Percentiles rank a stretch among this genome's conserved stretches.
Evolutionary conservation across 2,329 filamentous ascomycete species (phyloP).

Genomic region (Hawksworthiomyces lignivorus): DNA sequence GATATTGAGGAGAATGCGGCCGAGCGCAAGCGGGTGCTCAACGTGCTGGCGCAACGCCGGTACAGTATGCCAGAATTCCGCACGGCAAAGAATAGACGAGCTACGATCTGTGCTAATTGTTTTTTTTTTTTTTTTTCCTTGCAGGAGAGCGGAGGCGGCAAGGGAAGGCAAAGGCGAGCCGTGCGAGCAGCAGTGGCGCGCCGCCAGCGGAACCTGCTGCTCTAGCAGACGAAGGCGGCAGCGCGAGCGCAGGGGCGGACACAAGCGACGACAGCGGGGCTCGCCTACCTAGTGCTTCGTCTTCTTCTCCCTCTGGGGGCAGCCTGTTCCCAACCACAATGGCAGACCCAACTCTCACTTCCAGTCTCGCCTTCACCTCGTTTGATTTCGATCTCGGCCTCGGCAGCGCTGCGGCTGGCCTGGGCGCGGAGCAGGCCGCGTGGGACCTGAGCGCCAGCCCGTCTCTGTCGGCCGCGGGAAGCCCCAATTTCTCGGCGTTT

Average conservation of each 20-base stretch:
- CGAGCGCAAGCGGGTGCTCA: slow-evolving; percentile 46
- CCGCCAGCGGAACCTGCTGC: too few species aligned
- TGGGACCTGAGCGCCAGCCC: slow-evolving; percentile 1
- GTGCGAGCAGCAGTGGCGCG: neutral
- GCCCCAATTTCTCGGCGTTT: too few species aligned
- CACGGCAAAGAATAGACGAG: too few species aligned
- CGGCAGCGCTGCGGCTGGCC: neutral
- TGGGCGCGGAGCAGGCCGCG: neutral
- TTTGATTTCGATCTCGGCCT: slow-evolving; percentile 5
- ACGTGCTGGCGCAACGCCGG: slow-evolving; percentile 46
- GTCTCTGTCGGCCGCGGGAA: too few species aligned
- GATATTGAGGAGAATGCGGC: slow-evolving; percentile 42
- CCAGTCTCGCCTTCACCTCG: neutral
- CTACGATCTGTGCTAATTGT: too few species aligned
- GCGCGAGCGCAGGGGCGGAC: too few species aligned
- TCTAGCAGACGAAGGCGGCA: too few species aligned
- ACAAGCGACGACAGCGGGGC: too few species aligned
- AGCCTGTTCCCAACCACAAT: neutral
- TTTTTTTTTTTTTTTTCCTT: too few species aligned
- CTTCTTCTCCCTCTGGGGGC: too few species aligned
- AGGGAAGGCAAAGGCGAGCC: neutral
- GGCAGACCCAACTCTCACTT: neutral
- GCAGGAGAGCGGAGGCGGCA: slow-evolving; percentile 24
- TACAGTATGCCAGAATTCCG: slow-evolving; percentile 41
- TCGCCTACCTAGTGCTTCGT: too few species aligned